phyloP scores from a whole-genome alignment of 106 monocot species.

The Acorus gramineus region DNA sequence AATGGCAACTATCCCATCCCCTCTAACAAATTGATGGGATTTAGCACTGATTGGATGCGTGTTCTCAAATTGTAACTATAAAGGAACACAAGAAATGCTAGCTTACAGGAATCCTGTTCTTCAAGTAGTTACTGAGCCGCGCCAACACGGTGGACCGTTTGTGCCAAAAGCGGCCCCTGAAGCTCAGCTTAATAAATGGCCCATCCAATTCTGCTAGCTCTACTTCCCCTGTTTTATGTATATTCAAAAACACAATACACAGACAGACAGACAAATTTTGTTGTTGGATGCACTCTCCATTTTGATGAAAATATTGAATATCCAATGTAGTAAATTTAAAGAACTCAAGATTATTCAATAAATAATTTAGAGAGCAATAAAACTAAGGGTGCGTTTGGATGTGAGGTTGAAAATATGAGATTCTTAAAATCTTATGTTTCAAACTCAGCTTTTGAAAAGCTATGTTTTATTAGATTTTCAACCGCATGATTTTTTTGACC shows the following conservation, averaged over 20 bases:
- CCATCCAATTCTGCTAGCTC: conserved; percentile 88
- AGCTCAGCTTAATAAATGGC: conserved; percentile 72
- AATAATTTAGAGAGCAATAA: no score
- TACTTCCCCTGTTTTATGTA: conserved; percentile 31
- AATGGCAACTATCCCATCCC: no score
- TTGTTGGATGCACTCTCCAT: conserved; percentile 34
- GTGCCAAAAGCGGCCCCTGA: conserved; percentile 85
- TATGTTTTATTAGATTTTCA: no score
- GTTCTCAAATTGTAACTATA: background rate
- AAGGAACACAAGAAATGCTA: background rate
- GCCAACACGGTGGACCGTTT: conserved; percentile 51
- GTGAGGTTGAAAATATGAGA: no score
- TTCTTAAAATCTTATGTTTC: no score
- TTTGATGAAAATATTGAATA: conserved; percentile 15
- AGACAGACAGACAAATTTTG: background rate
- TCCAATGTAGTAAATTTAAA: no score
- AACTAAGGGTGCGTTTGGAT: no score
- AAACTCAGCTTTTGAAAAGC: no score
- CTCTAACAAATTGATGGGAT: no score
- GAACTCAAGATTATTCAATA: no score
- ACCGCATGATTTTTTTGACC: no score
- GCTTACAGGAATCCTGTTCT: conserved; percentile 73
- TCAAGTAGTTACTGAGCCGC: conserved; percentile 61
- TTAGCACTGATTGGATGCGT: no score
- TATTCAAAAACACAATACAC: background rate